Conservation (phyloP, 169 alveolate species). For the Cryptosporidium sp. region DNA sequence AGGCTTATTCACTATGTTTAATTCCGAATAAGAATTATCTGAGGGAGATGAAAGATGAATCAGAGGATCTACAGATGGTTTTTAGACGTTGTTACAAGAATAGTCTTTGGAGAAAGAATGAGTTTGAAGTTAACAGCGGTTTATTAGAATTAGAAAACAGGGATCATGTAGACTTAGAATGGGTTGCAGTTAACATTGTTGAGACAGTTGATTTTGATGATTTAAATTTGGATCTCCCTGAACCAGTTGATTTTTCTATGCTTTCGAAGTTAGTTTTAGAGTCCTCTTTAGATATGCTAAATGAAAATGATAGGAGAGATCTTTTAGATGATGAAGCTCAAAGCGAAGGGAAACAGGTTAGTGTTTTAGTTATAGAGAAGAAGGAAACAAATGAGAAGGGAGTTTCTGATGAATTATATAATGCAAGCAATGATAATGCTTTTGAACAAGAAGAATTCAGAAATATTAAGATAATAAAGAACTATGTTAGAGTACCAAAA, state of each 20-base stretch:
- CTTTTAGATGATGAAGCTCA: slow-evolving; percentile 61
- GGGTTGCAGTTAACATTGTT: slow-evolving; percentile 79
- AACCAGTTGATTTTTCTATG: slow-evolving; percentile 60
- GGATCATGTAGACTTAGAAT: slow-evolving; percentile 74
- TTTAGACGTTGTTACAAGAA: slow-evolving; percentile 52
- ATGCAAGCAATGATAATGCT: slow-evolving; percentile 10
- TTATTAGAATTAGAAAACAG: slow-evolving; percentile 79
- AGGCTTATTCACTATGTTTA: slow-evolving; percentile 93
- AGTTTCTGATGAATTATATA: slow-evolving; percentile 50
- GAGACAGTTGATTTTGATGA: slow-evolving; percentile 77
- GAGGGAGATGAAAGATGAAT: slow-evolving; percentile 85
- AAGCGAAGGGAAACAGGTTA: slow-evolving; percentile 71
- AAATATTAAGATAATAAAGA: slow-evolving; percentile 84
- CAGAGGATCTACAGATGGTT: slow-evolving; percentile 78
- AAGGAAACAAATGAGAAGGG: slow-evolving; percentile 63
- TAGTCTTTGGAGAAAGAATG: slow-evolving; percentile 83
- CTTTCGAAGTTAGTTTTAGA: slow-evolving; percentile 47
- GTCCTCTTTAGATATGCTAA: slow-evolving; percentile 47
- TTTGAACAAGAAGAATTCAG: slow-evolving; percentile 85
- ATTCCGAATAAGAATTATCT: slow-evolving; percentile 90
- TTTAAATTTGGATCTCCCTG: slow-evolving; percentile 8
- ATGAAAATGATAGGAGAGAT: slow-evolving; percentile 71
- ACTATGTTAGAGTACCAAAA: slow-evolving; percentile 82
- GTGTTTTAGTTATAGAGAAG: slow-evolving; percentile 43
- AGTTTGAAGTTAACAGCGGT: slow-evolving; percentile 77